Evolutionary conservation across 23 red algal genomes (phyloP).

Genomic region (Gracilariopsis chorda): DNA sequence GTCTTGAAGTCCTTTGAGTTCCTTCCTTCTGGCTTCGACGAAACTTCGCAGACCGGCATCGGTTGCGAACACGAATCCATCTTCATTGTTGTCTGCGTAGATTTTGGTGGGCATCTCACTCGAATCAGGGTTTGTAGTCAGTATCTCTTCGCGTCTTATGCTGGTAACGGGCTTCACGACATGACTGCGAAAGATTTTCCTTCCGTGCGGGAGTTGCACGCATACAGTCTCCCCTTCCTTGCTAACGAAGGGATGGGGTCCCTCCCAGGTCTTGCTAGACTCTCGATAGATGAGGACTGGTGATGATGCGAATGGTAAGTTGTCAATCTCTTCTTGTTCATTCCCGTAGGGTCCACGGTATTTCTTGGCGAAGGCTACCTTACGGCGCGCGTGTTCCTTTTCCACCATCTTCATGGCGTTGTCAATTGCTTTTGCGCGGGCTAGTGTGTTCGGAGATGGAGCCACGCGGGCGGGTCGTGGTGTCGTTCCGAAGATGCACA

Average conservation of each 20-base stretch:
- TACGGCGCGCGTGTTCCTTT: slow-evolving; percentile 17
- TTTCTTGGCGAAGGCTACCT: not conserved
- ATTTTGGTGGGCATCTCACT: not conserved
- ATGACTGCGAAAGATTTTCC: slow-evolving; percentile 1
- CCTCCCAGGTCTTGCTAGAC: not conserved
- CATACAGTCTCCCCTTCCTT: not conserved
- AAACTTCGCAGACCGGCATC: not conserved
- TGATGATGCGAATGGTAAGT: not conserved
- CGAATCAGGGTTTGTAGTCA: not conserved
- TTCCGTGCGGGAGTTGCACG: not conserved
- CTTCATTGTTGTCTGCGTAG: not conserved
- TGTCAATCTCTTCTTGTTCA: not conserved
- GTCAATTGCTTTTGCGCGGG: not conserved
- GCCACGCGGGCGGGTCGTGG: not conserved
- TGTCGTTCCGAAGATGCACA: not conserved
- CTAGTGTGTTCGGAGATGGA: not conserved
- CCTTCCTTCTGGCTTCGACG: not conserved
- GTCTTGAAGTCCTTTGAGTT: not conserved
- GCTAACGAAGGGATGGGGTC: not conserved
- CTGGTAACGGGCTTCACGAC: not conserved
- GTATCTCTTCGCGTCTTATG: not conserved
- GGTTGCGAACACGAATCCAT: not conserved
- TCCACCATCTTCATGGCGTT: not conserved
- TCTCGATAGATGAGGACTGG: not conserved
- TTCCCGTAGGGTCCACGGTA: not conserved